Base-by-base conservation (phyloP, 1,139 yeast genomes). In the Hansenula sp. region DNA sequence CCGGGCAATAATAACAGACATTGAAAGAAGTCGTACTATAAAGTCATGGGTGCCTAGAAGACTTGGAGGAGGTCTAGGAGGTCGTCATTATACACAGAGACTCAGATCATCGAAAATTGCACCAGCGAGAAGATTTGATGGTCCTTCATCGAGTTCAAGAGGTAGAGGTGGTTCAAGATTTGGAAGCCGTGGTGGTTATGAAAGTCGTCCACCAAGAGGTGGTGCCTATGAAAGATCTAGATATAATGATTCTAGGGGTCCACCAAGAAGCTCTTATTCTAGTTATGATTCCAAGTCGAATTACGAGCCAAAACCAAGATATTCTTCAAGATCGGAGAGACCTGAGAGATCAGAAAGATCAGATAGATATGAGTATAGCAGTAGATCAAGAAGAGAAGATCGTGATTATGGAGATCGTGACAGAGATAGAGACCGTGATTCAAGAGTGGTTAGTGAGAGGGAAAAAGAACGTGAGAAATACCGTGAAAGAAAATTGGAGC, bases 31-130 rank as follows among this genome's bases (percentile, higher is more conserved):
- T 2, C 65, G 97, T 28, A 65, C 84, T 0, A 77, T 79, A 13
- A 74, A 84, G 44, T 74, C 73, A 47, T 92, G 96, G 95, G 75
- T 74, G 45, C 98, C 98, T 0, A 63, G 90, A 57, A 59, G 85
- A 43, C 62, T 84, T 1, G 90, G 88, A 1, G 92, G 92, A 4
- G 90, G 90, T 0, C 57, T 78, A 12, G 89, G 88, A 7, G 87
- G 87, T 2, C 63, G 87, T 41, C 77, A 71, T 20, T 71, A 73
- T 49, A 58, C 70, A 14, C 55, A 57, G 39, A 43, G 36, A 32
- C 44, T 44, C 12, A 45, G 36, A 16, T 37, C 32, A 28, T 41
- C 34, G 19, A 48, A 42, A 30, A 32, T 29, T 7, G 35, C 34
- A 4, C 30, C 37, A 45, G 10, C 41, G 45, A 17, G 29, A 29